Conservation (phyloP, 1,139 yeast species). For the Hemisphaericaspora lyxosophila region DNA sequence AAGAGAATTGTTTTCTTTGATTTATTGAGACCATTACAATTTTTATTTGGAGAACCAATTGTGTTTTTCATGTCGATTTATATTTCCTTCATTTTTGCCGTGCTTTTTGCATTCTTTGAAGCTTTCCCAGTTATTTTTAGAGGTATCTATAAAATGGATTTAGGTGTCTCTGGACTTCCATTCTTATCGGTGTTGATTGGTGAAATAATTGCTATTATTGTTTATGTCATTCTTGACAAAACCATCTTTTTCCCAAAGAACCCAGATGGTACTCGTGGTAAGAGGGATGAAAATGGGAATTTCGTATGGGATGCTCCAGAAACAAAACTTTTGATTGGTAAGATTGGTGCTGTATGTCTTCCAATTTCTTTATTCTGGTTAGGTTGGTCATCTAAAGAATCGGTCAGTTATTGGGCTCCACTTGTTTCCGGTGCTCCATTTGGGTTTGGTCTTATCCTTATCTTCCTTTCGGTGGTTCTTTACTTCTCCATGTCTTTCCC, state of each 20-base stretch:
- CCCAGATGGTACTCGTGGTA: slow-evolving; percentile 63
- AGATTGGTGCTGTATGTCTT: slow-evolving; percentile 60
- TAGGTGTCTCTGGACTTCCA: slow-evolving; percentile 65
- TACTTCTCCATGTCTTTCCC: slow-evolving; percentile 77
- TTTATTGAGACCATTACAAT: slow-evolving; percentile 61
- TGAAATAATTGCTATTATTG: slow-evolving; percentile 50
- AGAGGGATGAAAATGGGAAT: slow-evolving; percentile 56
- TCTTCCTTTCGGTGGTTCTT: slow-evolving; percentile 70
- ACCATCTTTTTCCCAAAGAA: slow-evolving; percentile 52
- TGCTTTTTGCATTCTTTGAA: slow-evolving; percentile 73
- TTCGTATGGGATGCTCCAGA: slow-evolving; percentile 43
- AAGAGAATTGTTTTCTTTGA: slow-evolving; percentile 39
- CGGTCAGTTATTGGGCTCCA: slow-evolving; percentile 78
- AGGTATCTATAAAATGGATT: slow-evolving; percentile 56
- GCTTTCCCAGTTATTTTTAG: slow-evolving; percentile 73
- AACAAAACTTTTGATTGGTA: slow-evolving; percentile 41
- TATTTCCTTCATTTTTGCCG: slow-evolving; percentile 72
- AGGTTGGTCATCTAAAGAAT: slow-evolving; percentile 67
- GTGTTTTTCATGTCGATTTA: slow-evolving; percentile 65
- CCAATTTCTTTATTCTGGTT: slow-evolving; percentile 78
- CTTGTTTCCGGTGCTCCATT: slow-evolving; percentile 73
- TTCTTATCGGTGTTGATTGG: slow-evolving; percentile 73
- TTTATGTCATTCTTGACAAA: slow-evolving; percentile 52
- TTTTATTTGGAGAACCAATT: slow-evolving; percentile 69
- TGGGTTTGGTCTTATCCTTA: slow-evolving; percentile 70